phyloP scores from a whole-genome alignment of 345 rosid genomes.

The Salix udensis region DNA sequence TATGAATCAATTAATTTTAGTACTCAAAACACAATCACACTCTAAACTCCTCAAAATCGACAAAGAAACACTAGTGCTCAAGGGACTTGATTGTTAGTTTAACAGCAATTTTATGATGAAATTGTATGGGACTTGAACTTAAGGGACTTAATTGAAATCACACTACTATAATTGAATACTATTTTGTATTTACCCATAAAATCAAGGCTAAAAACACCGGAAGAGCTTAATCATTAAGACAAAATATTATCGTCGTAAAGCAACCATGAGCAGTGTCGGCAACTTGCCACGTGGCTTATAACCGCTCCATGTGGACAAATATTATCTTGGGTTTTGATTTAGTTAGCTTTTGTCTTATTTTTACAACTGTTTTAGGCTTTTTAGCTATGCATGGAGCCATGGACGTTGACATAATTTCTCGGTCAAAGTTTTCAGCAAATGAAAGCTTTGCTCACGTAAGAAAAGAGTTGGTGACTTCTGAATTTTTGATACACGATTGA shows the following conservation, averaged over 20 bases:
- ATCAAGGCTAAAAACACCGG: neutral
- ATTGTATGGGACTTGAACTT: neutral
- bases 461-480: too few relatives aligned
- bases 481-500: too few relatives aligned
- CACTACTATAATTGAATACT: neutral
- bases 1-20: neutral
- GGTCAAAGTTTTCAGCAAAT: too few relatives aligned
- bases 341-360: neutral
- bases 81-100: neutral
- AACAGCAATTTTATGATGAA: neutral
- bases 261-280: slow-evolving; percentile 18
- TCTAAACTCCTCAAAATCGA: neutral
- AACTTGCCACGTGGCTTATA: slow-evolving; percentile 20
- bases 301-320: neutral
- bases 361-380: too few relatives aligned
- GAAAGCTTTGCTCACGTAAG: too few relatives aligned
- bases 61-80: neutral
- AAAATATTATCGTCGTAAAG: accelerated
- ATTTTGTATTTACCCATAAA: neutral
- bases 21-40: neutral
- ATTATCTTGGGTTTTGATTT: too few relatives aligned
- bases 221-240: neutral
- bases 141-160: neutral
- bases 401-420: too few relatives aligned
- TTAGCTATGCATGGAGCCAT: too few relatives aligned